These are phyloP conservation scores for Skeletonema grethae DNA, from an alignment of 108 stramenopile species.

Conservation along the genomic window DNA sequence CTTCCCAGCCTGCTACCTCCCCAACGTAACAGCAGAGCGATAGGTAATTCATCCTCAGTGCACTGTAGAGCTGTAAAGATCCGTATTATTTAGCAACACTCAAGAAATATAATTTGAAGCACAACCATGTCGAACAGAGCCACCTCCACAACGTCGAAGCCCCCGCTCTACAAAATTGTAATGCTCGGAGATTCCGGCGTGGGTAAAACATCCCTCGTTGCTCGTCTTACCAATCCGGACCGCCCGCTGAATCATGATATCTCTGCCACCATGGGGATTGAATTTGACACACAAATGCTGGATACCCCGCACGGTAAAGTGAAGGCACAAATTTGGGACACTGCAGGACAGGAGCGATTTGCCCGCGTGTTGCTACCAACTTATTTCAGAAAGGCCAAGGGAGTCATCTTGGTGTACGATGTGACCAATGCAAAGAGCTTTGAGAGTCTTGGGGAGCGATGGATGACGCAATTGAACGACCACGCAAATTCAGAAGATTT, in stretches of 20 bases:
- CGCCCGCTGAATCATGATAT: conserved; percentile 89
- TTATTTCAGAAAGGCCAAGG: conserved; percentile 93
- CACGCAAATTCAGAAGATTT: conserved; percentile 82
- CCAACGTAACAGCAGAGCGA: no score
- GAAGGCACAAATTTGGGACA: conserved; percentile 95
- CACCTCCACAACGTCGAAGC: conserved; percentile 83
- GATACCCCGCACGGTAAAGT: conserved; percentile 90
- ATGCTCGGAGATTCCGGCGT: conserved; percentile 94
- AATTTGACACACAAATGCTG: conserved; percentile 94
- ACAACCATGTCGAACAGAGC: conserved; percentile 62
- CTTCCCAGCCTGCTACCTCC: no score
- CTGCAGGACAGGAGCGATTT: conserved; percentile 92
- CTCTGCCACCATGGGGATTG: conserved; percentile 93
- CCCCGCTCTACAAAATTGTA: conserved; percentile 92
- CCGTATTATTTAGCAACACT: no score
- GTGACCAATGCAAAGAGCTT: conserved; percentile 85
- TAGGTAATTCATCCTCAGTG: no score
- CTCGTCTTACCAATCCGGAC: conserved; percentile 86
- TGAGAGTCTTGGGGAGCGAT: conserved; percentile 73
- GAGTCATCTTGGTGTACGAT: conserved; percentile 90
- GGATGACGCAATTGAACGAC: conserved; percentile 90
- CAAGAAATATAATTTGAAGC: no score
- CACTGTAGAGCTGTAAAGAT: no score
- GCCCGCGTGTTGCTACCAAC: conserved; percentile 88
- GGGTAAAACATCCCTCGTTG: conserved; percentile 89